A percentile compares a stretch with the other conserved stretches of the same genome.
Evolutionary conservation across 345 rosid species (phyloP).

Genomic region (Bruguiera parviflora): DNA sequence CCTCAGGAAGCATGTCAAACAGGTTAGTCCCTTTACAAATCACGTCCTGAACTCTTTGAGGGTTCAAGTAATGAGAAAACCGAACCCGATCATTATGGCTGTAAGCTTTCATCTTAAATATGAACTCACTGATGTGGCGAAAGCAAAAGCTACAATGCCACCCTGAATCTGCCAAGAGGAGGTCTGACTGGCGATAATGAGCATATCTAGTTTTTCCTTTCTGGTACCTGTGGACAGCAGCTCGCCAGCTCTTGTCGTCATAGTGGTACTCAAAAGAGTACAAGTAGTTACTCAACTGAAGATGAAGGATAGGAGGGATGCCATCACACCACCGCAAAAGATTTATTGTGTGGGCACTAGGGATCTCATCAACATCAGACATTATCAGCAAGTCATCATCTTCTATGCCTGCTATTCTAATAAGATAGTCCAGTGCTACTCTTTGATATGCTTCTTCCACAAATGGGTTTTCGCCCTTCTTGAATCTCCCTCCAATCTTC

Average conservation of each 20-base stretch:
- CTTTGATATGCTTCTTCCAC: conserved; percentile 94
- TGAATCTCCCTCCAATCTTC: conserved; percentile 73
- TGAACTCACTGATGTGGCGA: conserved; percentile 62
- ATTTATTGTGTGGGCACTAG: conserved; percentile 85
- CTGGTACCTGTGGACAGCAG: conserved; percentile 69
- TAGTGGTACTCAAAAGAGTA: conserved; percentile 73
- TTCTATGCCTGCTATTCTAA: conserved; percentile 78
- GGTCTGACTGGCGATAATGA: conserved; percentile 74
- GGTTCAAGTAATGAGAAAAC: conserved; percentile 77
- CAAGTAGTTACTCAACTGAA: conserved; percentile 73
- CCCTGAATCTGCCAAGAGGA: conserved; percentile 70
- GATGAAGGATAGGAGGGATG: conserved; percentile 76
- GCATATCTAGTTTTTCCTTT: conserved; percentile 68
- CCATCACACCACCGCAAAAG: conserved; percentile 91
- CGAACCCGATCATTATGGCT: conserved; percentile 88
- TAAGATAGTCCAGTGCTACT: conserved; percentile 74
- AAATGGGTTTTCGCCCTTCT: conserved; percentile 82
- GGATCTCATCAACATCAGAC: conserved; percentile 98
- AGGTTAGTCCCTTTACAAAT: conserved; percentile 78
- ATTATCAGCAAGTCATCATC: conserved; percentile 91
- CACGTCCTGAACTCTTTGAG: conserved; percentile 71
- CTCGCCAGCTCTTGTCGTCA: conserved; percentile 90
- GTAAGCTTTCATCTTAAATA: conserved; percentile 96
- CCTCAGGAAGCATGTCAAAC: conserved; percentile 93
- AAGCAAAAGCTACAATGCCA: conserved; percentile 99